Evolutionary conservation across 371 early-diverging fungal genomes (phyloP).

Genomic region (Lichtheimia corymbifera): DNA sequence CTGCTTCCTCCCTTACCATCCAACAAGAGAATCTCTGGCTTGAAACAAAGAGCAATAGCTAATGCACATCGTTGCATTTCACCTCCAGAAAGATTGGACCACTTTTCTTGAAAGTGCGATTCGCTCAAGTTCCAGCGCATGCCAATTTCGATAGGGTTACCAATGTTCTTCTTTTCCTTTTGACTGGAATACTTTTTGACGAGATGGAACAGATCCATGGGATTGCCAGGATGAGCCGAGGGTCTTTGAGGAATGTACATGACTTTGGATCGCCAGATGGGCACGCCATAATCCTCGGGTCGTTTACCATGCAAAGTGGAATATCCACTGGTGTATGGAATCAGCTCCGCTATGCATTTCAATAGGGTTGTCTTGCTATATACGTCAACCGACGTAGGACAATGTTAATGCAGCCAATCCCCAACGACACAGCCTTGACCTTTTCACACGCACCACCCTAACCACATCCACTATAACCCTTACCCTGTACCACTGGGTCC

Average conservation of each 20-base stretch:
- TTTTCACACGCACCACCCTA: too few relatives aligned
- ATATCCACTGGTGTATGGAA: constrained; percentile 64
- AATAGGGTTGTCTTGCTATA: constrained; percentile 82
- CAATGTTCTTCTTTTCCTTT: constrained; percentile 32
- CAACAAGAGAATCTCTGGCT: constrained; percentile 77
- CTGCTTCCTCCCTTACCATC: constrained; percentile 57
- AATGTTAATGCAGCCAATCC: background rate
- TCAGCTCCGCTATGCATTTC: constrained; percentile 79
- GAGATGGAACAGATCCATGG: constrained; percentile 66
- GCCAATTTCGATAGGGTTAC: constrained; percentile 65
- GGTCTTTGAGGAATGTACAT: constrained; percentile 90
- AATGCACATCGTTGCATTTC: constrained; percentile 86
- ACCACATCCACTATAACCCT: background rate
- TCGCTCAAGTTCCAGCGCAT: constrained; percentile 67
- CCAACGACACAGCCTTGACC: too few relatives aligned
- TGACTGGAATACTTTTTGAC: constrained; percentile 61
- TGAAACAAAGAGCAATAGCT: constrained; percentile 78
- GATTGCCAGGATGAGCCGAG: constrained; percentile 73
- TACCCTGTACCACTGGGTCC: constrained; percentile 82
- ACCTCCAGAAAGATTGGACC: constrained; percentile 84
- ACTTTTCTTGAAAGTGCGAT: constrained; percentile 74
- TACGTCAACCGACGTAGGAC: too few relatives aligned
- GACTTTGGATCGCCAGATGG: constrained; percentile 76
- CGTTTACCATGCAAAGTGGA: constrained; percentile 61
- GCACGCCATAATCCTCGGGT: constrained; percentile 64